These are phyloP conservation scores for Selaginella moellendorffii DNA, from an alignment of 75 land plant genomes.

Conservation along the genomic window DNA sequence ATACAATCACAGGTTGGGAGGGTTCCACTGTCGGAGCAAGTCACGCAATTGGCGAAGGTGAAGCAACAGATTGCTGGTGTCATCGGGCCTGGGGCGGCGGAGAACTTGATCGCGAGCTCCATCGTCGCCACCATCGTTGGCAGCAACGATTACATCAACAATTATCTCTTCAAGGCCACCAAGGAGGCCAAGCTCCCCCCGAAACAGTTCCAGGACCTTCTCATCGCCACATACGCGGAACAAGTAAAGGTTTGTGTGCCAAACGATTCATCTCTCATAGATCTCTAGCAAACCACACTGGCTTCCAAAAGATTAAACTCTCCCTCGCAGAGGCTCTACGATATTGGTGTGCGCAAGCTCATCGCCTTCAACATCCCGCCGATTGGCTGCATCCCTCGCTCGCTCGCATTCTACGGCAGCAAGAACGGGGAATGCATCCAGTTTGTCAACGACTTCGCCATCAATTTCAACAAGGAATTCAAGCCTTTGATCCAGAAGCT, in stretches of 20 bases:
- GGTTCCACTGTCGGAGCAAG: not conserved
- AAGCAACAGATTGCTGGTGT: not conserved
- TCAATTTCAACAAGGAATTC: not conserved
- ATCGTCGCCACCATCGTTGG: not conserved
- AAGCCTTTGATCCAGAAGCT: not conserved
- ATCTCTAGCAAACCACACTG: too few relatives aligned
- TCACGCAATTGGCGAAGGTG: not conserved
- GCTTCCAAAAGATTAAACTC: not conserved
- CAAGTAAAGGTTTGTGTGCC: conserved; percentile 4
- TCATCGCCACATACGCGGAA: not conserved
- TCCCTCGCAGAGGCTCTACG: conserved; percentile 1
- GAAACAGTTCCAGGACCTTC: conserved; percentile 2
- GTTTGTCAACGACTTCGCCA: not conserved
- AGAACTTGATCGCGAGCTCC: not conserved
- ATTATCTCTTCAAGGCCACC: not conserved
- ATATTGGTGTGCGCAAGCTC: not conserved
- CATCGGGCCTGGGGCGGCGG: not conserved
- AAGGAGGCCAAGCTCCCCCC: not conserved
- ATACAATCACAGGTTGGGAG: not conserved
- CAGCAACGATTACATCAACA: not conserved
- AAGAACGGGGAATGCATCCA: not conserved
- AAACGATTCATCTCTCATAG: not conserved
- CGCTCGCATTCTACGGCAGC: not conserved
- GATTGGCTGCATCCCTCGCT: not conserved
- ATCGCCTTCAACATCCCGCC: not conserved